Evolutionary conservation across 768 basidiomycete genomes (phyloP).

Genomic region (Hypsizygus marmoreus): DNA sequence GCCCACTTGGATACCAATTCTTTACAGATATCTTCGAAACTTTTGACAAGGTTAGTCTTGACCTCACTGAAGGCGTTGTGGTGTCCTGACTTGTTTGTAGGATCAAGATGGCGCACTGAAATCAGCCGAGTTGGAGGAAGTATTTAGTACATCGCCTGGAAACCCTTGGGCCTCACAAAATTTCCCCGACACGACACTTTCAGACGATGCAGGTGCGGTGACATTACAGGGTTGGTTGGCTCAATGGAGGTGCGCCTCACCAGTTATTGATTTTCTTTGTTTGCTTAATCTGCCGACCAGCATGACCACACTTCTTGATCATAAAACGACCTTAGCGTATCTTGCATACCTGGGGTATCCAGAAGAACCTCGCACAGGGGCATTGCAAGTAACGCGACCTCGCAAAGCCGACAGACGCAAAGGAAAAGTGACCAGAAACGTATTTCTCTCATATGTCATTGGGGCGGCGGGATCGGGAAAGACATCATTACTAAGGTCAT

Average conservation of each 20-base stretch:
- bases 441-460: constrained; percentile 91
- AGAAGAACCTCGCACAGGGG: constrained; percentile 73
- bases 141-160: constrained; percentile 94
- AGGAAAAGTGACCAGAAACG: constrained; percentile 86
- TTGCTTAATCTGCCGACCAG: constrained; percentile 39
- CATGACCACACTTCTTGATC: constrained; percentile 96
- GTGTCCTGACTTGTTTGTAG: constrained; percentile 36
- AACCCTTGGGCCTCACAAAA: constrained; percentile 95
- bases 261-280: background rate
- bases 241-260: constrained; percentile 87
- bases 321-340: constrained; percentile 89
- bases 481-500: constrained; percentile 81
- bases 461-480: constrained; percentile 97
- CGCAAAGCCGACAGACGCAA: constrained; percentile 84
- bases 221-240: constrained; percentile 98
- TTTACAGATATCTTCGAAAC: constrained; percentile 96
- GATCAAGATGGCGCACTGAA: constrained; percentile 96
- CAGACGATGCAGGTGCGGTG: constrained; percentile 84
- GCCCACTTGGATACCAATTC: constrained; percentile 93
- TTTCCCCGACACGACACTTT: constrained; percentile 88
- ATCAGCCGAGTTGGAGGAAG: constrained; percentile 74
- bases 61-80: background rate
- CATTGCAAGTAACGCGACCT: constrained; percentile 82
- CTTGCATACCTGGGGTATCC: constrained; percentile 95
- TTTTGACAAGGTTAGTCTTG: constrained; percentile 76